Evolutionary conservation across 2,329 filamentous ascomycete species (phyloP).

Genomic region (Lachnellula arida): DNA sequence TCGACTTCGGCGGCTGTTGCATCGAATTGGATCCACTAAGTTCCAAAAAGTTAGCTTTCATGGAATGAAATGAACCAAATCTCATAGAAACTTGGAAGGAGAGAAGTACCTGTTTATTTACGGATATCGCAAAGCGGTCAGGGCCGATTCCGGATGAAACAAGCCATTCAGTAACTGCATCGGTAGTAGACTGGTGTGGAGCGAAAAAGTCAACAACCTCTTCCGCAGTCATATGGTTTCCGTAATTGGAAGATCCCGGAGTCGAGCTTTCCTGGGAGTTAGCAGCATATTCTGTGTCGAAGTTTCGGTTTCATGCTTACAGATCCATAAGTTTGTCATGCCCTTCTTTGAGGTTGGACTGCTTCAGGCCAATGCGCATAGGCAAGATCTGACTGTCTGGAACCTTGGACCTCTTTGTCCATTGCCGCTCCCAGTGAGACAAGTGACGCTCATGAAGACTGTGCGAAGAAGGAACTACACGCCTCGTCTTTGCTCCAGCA

Average conservation of each 20-base stretch:
- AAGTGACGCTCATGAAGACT: slow-evolving; percentile 23
- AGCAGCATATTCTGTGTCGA: slow-evolving; percentile 2
- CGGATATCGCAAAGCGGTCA: slow-evolving; percentile 31
- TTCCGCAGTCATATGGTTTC: slow-evolving; percentile 30
- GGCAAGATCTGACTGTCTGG: slow-evolving; percentile 31
- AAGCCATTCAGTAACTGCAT: slow-evolving; percentile 32
- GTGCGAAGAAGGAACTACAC: slow-evolving; percentile 18
- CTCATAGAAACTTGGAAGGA: background rate
- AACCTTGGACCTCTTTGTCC: slow-evolving; percentile 20
- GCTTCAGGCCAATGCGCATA: slow-evolving; percentile 43
- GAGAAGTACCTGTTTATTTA: slow-evolving; percentile 29
- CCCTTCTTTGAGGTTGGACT: slow-evolving; percentile 41
- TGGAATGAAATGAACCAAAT: background rate
- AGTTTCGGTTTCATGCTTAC: slow-evolving; percentile 15
- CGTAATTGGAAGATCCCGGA: slow-evolving; percentile 34
- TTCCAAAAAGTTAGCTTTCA: background rate
- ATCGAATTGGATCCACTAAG: slow-evolving; percentile 35
- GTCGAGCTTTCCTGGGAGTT: slow-evolving; percentile 29
- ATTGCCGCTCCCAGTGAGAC: slow-evolving; percentile 15
- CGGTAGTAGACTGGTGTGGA: slow-evolving; percentile 28
- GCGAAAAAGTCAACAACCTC: slow-evolving; percentile 35
- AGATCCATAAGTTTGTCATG: slow-evolving; percentile 39
- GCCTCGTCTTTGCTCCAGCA: slow-evolving; percentile 9
- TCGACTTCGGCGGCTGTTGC: slow-evolving; percentile 32
- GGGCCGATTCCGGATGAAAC: slow-evolving; percentile 28